Conservation (phyloP, 73 alveolate species). For the Paramecium sonneborni region DNA sequence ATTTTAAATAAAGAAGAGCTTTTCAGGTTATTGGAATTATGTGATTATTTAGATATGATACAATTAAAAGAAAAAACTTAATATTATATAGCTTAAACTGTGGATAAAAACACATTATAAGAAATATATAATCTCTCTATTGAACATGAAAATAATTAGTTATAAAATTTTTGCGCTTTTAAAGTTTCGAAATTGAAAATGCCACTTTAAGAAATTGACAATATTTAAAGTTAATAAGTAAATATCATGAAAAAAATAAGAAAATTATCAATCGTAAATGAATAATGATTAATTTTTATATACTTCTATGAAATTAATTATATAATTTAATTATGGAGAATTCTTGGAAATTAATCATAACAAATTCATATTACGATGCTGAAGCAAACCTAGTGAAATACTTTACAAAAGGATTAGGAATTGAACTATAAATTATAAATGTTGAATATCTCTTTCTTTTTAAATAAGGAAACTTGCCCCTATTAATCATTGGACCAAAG, state of each 20-base stretch:
- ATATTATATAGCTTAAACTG: conserved; percentile 23
- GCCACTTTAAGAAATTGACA: conserved; percentile 17
- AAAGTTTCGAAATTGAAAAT: neutral
- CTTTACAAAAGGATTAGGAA: neutral
- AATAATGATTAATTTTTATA: neutral
- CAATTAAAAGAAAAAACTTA: neutral
- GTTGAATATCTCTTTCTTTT: neutral
- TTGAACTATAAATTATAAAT: neutral
- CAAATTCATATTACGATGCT: neutral
- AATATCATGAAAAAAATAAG: conserved; percentile 18
- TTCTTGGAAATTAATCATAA: conserved; percentile 22
- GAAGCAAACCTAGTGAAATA: conserved; percentile 2
- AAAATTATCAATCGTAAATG: neutral
- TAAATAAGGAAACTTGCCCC: neutral
- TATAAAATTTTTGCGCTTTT: neutral
- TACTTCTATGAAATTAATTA: neutral
- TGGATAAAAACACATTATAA: neutral
- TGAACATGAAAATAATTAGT: neutral
- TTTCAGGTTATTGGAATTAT: neutral
- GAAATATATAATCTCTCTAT: neutral
- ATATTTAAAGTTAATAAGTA: neutral
- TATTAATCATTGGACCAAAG: conserved; percentile 34
- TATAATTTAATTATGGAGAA: conserved; percentile 20
- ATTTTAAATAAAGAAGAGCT: conserved; percentile 32
- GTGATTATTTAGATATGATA: conserved; percentile 23